Evolutionary conservation across 140 eudicot species (phyloP), one percentile per base, ranked within the genome.

Genomic region (Bidens hawaiensis): DNA sequence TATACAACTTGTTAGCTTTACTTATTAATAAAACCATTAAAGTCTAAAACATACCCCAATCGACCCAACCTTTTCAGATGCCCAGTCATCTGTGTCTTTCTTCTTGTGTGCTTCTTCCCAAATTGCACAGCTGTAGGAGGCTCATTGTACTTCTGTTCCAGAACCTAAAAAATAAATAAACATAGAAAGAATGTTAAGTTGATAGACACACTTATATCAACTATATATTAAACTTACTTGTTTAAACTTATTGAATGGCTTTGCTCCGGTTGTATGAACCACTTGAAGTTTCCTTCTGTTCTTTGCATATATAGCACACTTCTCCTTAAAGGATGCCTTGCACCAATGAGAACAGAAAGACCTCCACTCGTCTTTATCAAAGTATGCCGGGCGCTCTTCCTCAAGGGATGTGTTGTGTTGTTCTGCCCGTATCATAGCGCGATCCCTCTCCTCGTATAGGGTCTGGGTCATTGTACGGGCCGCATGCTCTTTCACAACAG

Each of bases 401-500:
- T 12, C 2, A 21, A 65, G 36, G 33, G 71, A 1, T 34, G 60
- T 50, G 7, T 53, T 40, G 2, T 65, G 25, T 65, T 22, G 30
- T 50, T 31, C 25, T 0, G 61, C 71, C 38, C 71, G 61, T 15
- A 21, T 21, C 33, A 19, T 40, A 12, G 71, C 60, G 26, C 71
- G 27, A 5, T 7, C 34, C 33, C 13, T 65, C 10, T 65, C 71
- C 62, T 65, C 71, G 11, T 65, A 65, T 22, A 49, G 34, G 8
- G 38, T 27, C 40, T 65, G 71, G 12, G 71, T 65, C 71, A 65
- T 65, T 15, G 71, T 65, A 50, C 71, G 71, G 38, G 40, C 49
- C 25, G 50, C 71, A 22, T 65, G 71, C 16, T 12, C 36, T 65
- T 22, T 65, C 31, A 65, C 61, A 50, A 50, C 71, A 18, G 50